Base-by-base conservation (phyloP, 2,329 filamentous ascomycete genomes). In the Ascochyta lentis region DNA sequence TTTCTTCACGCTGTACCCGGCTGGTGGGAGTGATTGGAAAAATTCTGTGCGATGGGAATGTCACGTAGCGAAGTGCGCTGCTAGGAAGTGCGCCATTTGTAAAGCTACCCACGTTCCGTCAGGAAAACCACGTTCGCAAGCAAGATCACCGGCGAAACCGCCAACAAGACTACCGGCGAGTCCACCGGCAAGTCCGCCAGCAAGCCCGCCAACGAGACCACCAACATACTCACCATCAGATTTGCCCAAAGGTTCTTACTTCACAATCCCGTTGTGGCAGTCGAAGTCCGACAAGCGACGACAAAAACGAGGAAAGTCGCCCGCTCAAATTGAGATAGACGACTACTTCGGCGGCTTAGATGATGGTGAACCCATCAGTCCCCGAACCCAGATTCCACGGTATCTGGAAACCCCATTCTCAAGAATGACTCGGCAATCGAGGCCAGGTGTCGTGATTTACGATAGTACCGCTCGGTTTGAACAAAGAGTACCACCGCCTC, bases 1-100 rank as follows among this genome's bases (percentile, higher is more conserved):
- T 10, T 56, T 56, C 47, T 56, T 56, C 22, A 19, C 22, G 9
- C 26, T 47, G 2, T 27, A 51, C 15, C 33, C 24, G 10, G 43
- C 53, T 3, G 22, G 47, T 34, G 53, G 42, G 10, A 56, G 53
- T 40, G 48, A 24, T 31, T 56, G 53, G 53, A 46, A 35, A 22
- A 43, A 56, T 39, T 51, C 53, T 1, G 19, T 10, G 34, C 43
- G n/a, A 19, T 56, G 53, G 53, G 33, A 51, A 27, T n/a, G 8
- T 9, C 53, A 56, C 38, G 7, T 37, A 22, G 16, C 19, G 22
- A 15, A 42, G 16, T 50, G 33, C 26, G 13, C n/a, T 13, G 16
- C 10, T 2, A 9, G 15, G 6, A 24, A 41, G 24, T 49, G 51
- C 10, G 5, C 12, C 16, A 12, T 44, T 9, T 54, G 51, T 29